phyloP scores from a whole-genome alignment of 179 eudicot species.

The Spergularia azorica region DNA sequence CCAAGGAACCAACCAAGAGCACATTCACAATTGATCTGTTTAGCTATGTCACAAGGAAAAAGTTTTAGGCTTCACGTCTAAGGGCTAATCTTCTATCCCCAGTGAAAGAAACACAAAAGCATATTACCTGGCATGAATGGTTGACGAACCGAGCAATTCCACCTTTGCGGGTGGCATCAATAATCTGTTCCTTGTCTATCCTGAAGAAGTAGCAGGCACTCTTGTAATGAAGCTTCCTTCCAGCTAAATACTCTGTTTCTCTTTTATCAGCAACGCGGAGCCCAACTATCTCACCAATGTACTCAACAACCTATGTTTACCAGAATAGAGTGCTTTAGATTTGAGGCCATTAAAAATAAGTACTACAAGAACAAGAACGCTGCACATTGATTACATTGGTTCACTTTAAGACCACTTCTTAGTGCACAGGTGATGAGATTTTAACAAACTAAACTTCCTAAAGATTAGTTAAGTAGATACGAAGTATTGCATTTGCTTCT shows the following conservation, averaged over 20 bases:
- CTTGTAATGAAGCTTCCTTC: slow-evolving; percentile 63
- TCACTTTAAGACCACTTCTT: neutral
- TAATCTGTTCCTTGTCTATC: slow-evolving; percentile 76
- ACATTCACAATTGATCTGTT: neutral
- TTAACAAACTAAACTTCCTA: neutral
- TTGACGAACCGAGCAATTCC: slow-evolving; percentile 87
- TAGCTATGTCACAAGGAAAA: neutral
- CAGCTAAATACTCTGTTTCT: slow-evolving; percentile 64
- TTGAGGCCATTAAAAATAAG: slow-evolving; percentile 1
- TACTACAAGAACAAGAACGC: neutral
- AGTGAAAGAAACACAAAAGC: slow-evolving; percentile 6
- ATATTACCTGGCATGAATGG: slow-evolving; percentile 77
- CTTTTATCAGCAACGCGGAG: slow-evolving; percentile 80
- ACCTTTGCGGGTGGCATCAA: slow-evolving; percentile 82
- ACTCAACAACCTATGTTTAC: slow-evolving; percentile 67
- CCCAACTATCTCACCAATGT: slow-evolving; percentile 79
- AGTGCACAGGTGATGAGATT: neutral
- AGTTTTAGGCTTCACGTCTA: neutral
- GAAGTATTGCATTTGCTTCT: neutral
- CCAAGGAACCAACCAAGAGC: neutral
- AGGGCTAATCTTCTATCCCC: neutral
- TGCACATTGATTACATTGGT: neutral
- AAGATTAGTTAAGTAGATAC: neutral
- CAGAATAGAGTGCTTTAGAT: slow-evolving; percentile 2
- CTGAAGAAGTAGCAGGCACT: slow-evolving; percentile 83